A percentile compares a stretch with the other conserved stretches of the same genome.
phyloP scores from a whole-genome alignment of 164 flowering plant species.

The Tinospora cordifolia region DNA sequence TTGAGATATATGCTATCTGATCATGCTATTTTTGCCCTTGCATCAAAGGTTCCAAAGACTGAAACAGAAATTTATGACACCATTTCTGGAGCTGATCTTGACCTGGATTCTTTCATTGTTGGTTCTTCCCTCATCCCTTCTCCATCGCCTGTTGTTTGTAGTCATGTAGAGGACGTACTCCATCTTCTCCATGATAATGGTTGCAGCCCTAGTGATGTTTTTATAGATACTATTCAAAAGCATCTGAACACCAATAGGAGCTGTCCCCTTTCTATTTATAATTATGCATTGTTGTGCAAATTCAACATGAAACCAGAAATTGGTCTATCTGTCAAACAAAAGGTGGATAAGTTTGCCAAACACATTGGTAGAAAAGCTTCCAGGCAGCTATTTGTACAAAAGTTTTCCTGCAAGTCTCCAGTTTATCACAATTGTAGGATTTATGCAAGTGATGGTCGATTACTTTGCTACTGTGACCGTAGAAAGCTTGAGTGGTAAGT shows the following conservation, averaged over 20 bases:
- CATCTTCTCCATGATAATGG: slow-evolving; percentile 33
- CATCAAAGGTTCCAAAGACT: slow-evolving; percentile 40
- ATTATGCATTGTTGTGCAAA: slow-evolving; percentile 53
- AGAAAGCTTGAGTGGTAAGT: slow-evolving; percentile 92
- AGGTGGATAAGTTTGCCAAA: slow-evolving; percentile 40
- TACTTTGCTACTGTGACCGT: slow-evolving; percentile 93
- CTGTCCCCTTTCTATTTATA: slow-evolving; percentile 62
- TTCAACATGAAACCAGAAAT: slow-evolving; percentile 31
- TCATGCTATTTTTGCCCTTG: slow-evolving; percentile 66
- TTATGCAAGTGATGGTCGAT: slow-evolving; percentile 88
- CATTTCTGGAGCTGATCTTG: slow-evolving; percentile 50
- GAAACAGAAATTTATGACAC: slow-evolving; percentile 35
- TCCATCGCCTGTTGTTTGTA: slow-evolving; percentile 63
- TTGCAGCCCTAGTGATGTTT: slow-evolving; percentile 30
- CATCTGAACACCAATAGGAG: slow-evolving; percentile 56
- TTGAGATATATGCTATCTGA: slow-evolving; percentile 82
- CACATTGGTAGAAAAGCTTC: slow-evolving; percentile 53
- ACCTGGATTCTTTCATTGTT: slow-evolving; percentile 28
- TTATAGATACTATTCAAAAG: slow-evolving; percentile 33
- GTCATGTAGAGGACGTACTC: slow-evolving; percentile 54
- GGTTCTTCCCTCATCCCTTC: slow-evolving; percentile 30
- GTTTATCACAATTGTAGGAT: slow-evolving; percentile 97
- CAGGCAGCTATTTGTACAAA: slow-evolving; percentile 73
- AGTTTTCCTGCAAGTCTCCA: slow-evolving; percentile 95
- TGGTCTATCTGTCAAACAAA: slow-evolving; percentile 33